phyloP scores from a whole-genome alignment of 495 filamentous ascomycete species.

The Daldinia loculata region DNA sequence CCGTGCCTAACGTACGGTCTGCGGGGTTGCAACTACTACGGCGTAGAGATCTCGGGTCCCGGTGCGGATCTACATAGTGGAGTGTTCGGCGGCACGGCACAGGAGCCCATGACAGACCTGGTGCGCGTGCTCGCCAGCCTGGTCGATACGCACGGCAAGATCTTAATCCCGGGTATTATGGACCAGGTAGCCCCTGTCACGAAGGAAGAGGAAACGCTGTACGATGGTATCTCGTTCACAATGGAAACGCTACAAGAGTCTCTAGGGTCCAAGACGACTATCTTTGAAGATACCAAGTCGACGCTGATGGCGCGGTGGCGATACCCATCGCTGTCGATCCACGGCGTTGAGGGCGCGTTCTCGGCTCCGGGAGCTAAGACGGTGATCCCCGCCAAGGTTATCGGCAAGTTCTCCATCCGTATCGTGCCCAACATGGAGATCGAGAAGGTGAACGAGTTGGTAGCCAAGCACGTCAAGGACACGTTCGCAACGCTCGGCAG shows the following conservation, averaged over 20 bases:
- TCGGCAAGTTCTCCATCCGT: constrained; percentile 96
- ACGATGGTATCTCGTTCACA: constrained; percentile 85
- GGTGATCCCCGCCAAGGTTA: constrained; percentile 96
- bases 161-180: constrained; percentile 85
- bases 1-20: constrained; percentile 97
- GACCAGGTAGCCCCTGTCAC: constrained; percentile 90
- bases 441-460: constrained; percentile 81
- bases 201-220: constrained; percentile 84
- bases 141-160: constrained; percentile 89
- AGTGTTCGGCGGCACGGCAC: constrained; percentile 93
- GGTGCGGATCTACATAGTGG: constrained; percentile 95
- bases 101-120: constrained; percentile 98
- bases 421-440: constrained; percentile 98
- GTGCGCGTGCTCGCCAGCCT: constrained; percentile 80
- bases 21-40: constrained; percentile 98
- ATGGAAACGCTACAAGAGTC: constrained; percentile 95
- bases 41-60: constrained; percentile 83
- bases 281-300: constrained; percentile 82
- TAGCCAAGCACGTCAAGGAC: constrained; percentile 79
- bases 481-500: constrained; percentile 83
- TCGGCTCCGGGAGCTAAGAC: constrained; percentile 95
- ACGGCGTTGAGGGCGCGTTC: constrained; percentile 96
- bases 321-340: constrained; percentile 91
- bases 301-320: constrained; percentile 97
- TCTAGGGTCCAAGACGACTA: constrained; percentile 83